Base-by-base conservation (phyloP, 2,329 filamentous ascomycete genomes). In the Aspergillus luchuensis region DNA sequence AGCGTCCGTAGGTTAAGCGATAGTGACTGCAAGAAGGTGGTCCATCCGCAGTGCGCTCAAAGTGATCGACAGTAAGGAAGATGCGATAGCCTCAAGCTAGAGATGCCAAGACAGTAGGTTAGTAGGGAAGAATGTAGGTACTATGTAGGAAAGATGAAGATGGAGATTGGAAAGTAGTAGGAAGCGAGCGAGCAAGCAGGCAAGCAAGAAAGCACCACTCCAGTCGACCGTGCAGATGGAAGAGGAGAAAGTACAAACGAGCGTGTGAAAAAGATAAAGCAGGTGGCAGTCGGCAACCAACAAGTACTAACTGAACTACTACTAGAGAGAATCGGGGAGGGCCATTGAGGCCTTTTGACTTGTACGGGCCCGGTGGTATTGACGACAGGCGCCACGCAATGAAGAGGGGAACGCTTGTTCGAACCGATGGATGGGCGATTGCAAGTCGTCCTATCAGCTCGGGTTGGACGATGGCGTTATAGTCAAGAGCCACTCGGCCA, bases 361-460 rank as follows among this genome's bases (percentile, higher is more conserved):
- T 57, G 41, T 54, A 58, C 19, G 11, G 36, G 57, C 50, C 50
- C 43, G 50, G 23, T 57, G 57, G 55, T 51, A 57, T 69, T 67
- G 69, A 69, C 67, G 65, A 66, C 66, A 63, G 61, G 51, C 65
- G 70, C 68, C 70, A 71, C 70, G 69, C 70, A 71, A 71, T 67
- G 45, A 38, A 62, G 59, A 61, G 57, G 62, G 60, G 39, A 45
- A 51, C 45, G 52, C 28, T 45, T 50, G 39, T 38, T 41, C 36
- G 52, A 59, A n/a, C 55, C 59, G 55, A 57, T 61, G 61, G 39
- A 60, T 53, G 57, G 56, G 39, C 55, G 25, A 57, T 54, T 63
- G 55, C 56, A 61, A 63, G 59, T 28, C 58, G 58, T 63, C 61
- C 63, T 63, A 65, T 67, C 64, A 63, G 59, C 56, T 58, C 48